Conservation (phyloP, 169 alveolate species). For the Plasmodium gonderi region DNA sequence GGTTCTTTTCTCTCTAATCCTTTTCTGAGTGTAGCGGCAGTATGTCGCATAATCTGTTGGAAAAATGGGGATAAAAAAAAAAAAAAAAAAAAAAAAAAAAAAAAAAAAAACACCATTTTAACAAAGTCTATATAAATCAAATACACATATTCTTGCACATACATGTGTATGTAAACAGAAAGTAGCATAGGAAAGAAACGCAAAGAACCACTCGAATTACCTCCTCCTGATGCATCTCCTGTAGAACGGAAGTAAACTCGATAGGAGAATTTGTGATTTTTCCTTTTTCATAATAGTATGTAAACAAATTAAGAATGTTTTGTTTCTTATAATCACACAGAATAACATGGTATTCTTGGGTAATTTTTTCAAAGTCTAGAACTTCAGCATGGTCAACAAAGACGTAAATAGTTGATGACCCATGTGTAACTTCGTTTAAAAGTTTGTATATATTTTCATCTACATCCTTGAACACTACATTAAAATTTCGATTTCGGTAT, state of each 20-base stretch:
- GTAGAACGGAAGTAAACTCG: not conserved
- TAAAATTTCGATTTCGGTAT: not conserved
- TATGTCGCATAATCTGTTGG: not conserved
- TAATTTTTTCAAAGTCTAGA: not conserved
- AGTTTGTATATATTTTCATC: slow-evolving; percentile 1
- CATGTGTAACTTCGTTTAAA: not conserved
- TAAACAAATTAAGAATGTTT: slow-evolving; percentile 18
- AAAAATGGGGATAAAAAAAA: not conserved
- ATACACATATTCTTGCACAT: not conserved
- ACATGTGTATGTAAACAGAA: too few relatives aligned
- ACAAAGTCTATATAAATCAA: too few relatives aligned
- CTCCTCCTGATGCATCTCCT: not conserved
- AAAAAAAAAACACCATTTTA: too few relatives aligned
- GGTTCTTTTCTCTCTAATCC: too few relatives aligned
- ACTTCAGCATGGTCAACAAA: not conserved
- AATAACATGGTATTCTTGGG: not conserved
- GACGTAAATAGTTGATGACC: not conserved
- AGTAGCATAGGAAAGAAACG: too few relatives aligned
- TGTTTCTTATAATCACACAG: slow-evolving; percentile 18
- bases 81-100: not conserved
- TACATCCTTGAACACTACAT: not conserved
- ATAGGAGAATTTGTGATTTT: not conserved
- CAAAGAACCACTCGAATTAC: not conserved
- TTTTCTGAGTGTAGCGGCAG: too few relatives aligned
- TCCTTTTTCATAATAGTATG: slow-evolving; percentile 20